These are phyloP conservation scores for Globisporangium spinosum DNA, from an alignment of 352 stramenopile species.

Conservation along the genomic window DNA sequence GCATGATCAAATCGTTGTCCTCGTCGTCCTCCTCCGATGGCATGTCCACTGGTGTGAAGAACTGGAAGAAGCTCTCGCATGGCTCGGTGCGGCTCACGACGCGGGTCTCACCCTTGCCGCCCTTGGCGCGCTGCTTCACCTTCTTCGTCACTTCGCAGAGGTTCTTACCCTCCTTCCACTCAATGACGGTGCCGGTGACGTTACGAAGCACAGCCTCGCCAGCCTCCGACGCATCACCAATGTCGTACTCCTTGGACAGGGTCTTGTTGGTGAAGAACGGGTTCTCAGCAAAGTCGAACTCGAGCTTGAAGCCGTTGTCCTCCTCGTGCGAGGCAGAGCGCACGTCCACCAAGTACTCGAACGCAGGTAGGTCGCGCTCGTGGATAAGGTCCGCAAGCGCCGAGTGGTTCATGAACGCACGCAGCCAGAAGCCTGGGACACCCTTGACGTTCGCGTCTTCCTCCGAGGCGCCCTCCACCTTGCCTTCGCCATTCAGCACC, in stretches of 20 bases:
- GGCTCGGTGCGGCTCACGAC: constrained; percentile 76
- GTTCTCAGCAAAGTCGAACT: constrained; percentile 79
- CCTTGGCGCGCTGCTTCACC: constrained; percentile 85
- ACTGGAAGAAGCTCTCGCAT: constrained; percentile 87
- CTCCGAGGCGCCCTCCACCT: constrained; percentile 29
- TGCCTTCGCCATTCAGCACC: constrained; percentile 39
- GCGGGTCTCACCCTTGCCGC: constrained; percentile 66
- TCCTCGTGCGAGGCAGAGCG: constrained; percentile 71
- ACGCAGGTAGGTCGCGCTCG: constrained; percentile 73
- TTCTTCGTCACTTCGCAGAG: constrained; percentile 85
- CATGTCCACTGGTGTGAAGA: constrained; percentile 85
- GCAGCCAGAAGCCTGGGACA: constrained; percentile 83
- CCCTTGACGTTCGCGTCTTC: constrained; percentile 59
- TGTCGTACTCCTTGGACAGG: constrained; percentile 84
- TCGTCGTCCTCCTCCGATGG: constrained; percentile 82
- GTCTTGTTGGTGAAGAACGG: constrained; percentile 76
- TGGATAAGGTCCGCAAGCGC: constrained; percentile 73
- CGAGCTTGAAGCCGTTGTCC: constrained; percentile 85
- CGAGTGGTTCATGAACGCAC: constrained; percentile 84
- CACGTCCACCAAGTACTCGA: constrained; percentile 76
- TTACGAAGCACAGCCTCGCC: constrained; percentile 81
- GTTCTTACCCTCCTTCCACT: constrained; percentile 84
- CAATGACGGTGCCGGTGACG: constrained; percentile 64
- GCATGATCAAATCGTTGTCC: constrained; percentile 85
- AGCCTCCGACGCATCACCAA: constrained; percentile 74